These are phyloP conservation scores for Suillus occidentalis DNA, from an alignment of 768 basidiomycete species.

Conservation along the genomic window DNA sequence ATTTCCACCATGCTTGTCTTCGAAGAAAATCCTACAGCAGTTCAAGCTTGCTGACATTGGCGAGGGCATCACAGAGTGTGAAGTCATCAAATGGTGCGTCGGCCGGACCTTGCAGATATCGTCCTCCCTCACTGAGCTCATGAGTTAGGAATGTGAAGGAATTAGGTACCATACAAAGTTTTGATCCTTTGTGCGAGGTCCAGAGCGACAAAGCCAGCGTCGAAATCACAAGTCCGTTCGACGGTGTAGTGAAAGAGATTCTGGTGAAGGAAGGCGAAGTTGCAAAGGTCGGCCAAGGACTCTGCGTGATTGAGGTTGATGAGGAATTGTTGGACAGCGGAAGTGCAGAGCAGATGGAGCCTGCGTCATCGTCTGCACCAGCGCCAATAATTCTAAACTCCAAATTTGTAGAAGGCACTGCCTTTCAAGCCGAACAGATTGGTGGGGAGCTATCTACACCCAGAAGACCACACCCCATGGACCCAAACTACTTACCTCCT, in stretches of 20 bases:
- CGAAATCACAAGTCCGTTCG: conserved; percentile 86
- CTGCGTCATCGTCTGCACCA: neutral
- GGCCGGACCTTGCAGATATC: conserved; percentile 26
- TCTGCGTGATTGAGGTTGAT: conserved; percentile 82
- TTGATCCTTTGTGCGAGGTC: conserved; percentile 79
- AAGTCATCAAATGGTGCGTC: conserved; percentile 81
- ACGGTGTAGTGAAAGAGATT: conserved; percentile 70
- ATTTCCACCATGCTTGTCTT: conserved; percentile 28
- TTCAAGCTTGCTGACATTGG: conserved; percentile 87
- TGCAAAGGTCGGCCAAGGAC: conserved; percentile 75
- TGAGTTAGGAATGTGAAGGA: conserved; percentile 62
- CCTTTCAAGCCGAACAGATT: neutral
- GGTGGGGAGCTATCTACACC: neutral
- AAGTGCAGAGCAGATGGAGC: conserved; percentile 18
- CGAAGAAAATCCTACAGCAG: conserved; percentile 44
- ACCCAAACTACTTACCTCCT: conserved; percentile 47
- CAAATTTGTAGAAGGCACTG: conserved; percentile 14
- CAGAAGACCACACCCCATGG: conserved; percentile 57
- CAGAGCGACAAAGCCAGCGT: conserved; percentile 91
- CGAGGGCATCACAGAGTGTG: conserved; percentile 89
- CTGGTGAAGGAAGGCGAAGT: conserved; percentile 80
- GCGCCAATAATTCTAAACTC: neutral
- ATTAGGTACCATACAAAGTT: conserved; percentile 50
- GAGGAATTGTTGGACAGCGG: conserved; percentile 42
- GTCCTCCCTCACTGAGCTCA: neutral